These are phyloP conservation scores for Periglandula ipomoeae DNA, from an alignment of 2,329 filamentous ascomycete species.

Conservation along the genomic window DNA sequence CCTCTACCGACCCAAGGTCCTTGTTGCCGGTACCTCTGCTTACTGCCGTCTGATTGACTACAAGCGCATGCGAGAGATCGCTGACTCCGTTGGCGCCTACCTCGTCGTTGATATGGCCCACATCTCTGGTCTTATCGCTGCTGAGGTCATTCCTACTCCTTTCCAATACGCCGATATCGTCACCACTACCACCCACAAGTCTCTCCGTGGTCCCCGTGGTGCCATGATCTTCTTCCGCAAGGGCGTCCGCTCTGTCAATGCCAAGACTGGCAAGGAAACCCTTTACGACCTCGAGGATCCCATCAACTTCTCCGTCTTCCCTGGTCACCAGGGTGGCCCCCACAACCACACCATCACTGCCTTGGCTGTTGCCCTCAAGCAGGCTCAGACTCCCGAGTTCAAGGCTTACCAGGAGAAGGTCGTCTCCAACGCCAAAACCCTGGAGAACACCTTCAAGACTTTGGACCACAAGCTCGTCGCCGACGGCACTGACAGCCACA, in stretches of 20 bases:
- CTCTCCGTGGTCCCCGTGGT: constrained; percentile 89
- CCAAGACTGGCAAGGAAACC: constrained; percentile 83
- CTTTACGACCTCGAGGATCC: constrained; percentile 90
- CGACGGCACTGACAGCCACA: constrained; percentile 94
- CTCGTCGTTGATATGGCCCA: constrained; percentile 97
- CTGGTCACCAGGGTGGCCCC: constrained; percentile 94
- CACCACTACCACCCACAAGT: constrained; percentile 99
- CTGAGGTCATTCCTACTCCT: constrained; percentile 85
- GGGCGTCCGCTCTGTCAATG: constrained; percentile 80
- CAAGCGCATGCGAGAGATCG: constrained; percentile 89
- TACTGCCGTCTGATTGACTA: constrained; percentile 99
- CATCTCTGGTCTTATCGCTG: constrained; percentile 91
- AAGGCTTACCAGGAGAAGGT: constrained; percentile 90
- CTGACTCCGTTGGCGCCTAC: constrained; percentile 88
- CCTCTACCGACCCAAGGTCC: constrained; percentile 90
- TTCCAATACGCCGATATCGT: constrained; percentile 93
- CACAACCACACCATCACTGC: constrained; percentile 99
- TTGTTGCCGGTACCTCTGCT: constrained; percentile 92
- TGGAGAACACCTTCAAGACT: constrained; percentile 75
- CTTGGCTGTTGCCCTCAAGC: constrained; percentile 87
- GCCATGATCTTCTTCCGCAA: constrained; percentile 99
- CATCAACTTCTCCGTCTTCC: constrained; percentile 99
- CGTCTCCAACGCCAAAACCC: constrained; percentile 83
- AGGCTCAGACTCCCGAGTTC: constrained; percentile 86
- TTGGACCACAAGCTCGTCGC: constrained; percentile 92